These are phyloP conservation scores for Mycosphaerelloides madeirae DNA, from an alignment of 2,329 filamentous ascomycete genomes.

Conservation along the genomic window DNA sequence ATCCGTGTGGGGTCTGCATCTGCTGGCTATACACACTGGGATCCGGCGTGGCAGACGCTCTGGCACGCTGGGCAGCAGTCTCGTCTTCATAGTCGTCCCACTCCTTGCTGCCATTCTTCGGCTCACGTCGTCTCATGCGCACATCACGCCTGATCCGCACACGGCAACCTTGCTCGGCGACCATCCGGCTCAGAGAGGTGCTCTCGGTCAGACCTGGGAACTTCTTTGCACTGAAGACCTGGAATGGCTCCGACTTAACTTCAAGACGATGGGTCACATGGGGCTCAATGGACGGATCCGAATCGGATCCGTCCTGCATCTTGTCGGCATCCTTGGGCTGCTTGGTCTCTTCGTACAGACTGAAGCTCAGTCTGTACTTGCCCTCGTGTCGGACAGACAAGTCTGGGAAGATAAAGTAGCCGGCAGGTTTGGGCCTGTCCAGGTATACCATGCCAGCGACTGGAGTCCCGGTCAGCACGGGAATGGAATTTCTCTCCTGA, in stretches of 20 bases:
- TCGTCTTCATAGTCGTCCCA: conserved; percentile 63
- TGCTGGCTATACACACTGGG: conserved; percentile 14
- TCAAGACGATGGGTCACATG: conserved; percentile 83
- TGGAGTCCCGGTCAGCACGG: conserved; percentile 88
- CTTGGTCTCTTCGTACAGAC: conserved; percentile 90
- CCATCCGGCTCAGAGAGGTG: conserved; percentile 79
- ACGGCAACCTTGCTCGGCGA: conserved; percentile 93
- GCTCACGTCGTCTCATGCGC: conserved; percentile 78
- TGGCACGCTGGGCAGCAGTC: conserved; percentile 43
- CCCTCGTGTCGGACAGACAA: conserved; percentile 94
- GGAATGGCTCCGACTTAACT: conserved; percentile 81
- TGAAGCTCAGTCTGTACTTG: conserved; percentile 84
- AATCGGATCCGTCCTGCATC: conserved; percentile 33
- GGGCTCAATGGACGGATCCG: conserved; percentile 42
- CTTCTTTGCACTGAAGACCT: conserved; percentile 94
- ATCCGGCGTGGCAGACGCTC: conserved; percentile 38
- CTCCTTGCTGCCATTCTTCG: conserved; percentile 59
- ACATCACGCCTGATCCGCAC: conserved; percentile 94
- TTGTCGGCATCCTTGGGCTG: conserved; percentile 72
- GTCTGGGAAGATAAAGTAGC: conserved; percentile 97
- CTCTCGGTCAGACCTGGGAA: conserved; percentile 91
- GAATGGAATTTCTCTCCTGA: conserved; percentile 62
- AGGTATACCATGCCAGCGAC: conserved; percentile 95
- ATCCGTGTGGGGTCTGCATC: conserved; percentile 25
- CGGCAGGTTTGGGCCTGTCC: conserved; percentile 71